Base-by-base conservation (phyloP, 306 rosid species). In the Oemleria cerasiformis region DNA sequence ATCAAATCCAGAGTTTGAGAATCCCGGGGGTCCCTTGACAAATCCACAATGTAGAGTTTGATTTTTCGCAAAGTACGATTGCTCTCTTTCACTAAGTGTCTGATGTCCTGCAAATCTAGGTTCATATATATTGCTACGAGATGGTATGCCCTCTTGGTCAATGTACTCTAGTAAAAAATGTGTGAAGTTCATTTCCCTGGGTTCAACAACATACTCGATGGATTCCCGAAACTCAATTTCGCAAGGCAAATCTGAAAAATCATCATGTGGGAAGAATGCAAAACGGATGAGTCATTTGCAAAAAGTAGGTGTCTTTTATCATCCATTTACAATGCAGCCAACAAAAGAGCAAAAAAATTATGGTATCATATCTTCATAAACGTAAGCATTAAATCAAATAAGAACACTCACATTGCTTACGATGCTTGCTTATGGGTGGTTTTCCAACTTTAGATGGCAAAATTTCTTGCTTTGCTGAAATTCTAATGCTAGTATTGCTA, bases 41-140 rank as follows among this genome's bases (percentile, higher is more conserved):
- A 90, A 88, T 79, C 98, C 98, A 74, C 98, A 93, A 86, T 80
- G 89, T 67, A 93, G 78, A 47, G 86, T 90, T 67, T 93, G 97
- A 80, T 84, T 84, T 77, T 70, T 77, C 1, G 79, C 96, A 79
- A 79, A 54, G 82, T 88, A 93, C 67, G 98, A 88, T 70, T 72
- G 83, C 81, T 90, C 90, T 73, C 98, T 88, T 80, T 88, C 96
- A 68, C 65, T 78, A 36, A 87, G 92, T 36, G 88, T 87, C 81
- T 85, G 96, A 63, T 88, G 88, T 57, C 98, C 98, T 75, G 97
- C 98, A 83, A 92, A 88, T 77, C 85, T 94, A 69, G 94, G 90
- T 75, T 79, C 79, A 73, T 75, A 77, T 50, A 75, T 59, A 77
- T 75, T 69, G 59, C n/a, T 71, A 38, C 41, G 15, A 20, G 73